Evolutionary conservation across 31 red algal genomes (phyloP), one percentile per base, ranked within the genome.

Genomic region (Asparagopsis taxiformis): DNA sequence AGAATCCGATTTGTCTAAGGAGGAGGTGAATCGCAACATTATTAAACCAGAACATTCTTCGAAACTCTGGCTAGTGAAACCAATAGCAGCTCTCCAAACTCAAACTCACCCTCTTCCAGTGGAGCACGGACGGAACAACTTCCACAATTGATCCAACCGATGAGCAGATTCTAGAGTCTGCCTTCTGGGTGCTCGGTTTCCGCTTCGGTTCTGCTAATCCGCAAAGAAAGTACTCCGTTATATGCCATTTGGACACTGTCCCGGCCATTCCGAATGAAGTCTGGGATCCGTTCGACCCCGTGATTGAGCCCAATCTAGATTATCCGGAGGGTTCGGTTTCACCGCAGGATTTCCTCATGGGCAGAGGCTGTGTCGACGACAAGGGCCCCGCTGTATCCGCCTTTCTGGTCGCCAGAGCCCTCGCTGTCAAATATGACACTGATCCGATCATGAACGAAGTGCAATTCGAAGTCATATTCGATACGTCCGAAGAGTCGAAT

Each of bases 221-320:
- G 11, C 17, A 48, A 34, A 3, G 51, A 10, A 77, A 77, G 20
- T 23, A 62, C 28, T 59, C 51, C 17, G 24, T 77, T 23, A 52
- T 77, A 11, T 77, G 72, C 39, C 72, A 77, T 77, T 58, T 77
- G 53, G 72, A 77, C 41, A 77, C 56, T 22, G 72, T 77, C 44
- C 72, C 72, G 7, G 72, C 72, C 4, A 49, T 39, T 2, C 43
- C 61, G 24, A 39, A 38, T n/a, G 38, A 48, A 25, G 72, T 26
- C 3, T 77, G 72, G 72, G 41, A 8, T 4, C 72, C 72, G 43
- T 77, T 77, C 23, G 13, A 53, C 8, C 72, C 72, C 22, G 25
- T 25, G n/a, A 8, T 10, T 35, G 23, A 64, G 23, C 22, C n/a
- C n/a, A n/a, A 51, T 20, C 31, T 23, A 33, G 72, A 77, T 2